Percentiles rank a stretch among this genome's conserved stretches.
phyloP scores from a whole-genome alignment of 2,329 filamentous ascomycete genomes.

The Epichloe brachyelytri region DNA sequence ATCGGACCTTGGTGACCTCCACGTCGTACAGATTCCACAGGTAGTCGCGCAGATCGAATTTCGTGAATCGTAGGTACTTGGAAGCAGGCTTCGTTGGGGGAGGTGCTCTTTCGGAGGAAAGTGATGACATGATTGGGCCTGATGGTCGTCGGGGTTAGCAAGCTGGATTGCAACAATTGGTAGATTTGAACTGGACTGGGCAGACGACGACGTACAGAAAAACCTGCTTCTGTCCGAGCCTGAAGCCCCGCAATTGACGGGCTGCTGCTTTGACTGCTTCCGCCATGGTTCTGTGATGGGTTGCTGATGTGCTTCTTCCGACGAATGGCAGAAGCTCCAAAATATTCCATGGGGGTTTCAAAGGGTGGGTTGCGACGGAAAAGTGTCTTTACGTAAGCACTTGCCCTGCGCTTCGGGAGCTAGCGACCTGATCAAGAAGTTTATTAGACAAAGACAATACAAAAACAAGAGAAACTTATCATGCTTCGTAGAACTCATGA shows the following conservation, averaged over 20 bases:
- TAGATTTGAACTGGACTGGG: not conserved
- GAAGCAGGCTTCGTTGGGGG: conserved; percentile 77
- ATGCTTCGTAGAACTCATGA: too few relatives aligned
- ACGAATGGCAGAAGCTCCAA: conserved; percentile 2
- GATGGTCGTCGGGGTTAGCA: not conserved
- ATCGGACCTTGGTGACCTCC: conserved; percentile 58
- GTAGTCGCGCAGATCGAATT: conserved; percentile 93
- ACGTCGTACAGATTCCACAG: conserved; percentile 78
- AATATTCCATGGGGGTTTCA: conserved; percentile 3
- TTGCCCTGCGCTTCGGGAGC: too few relatives aligned
- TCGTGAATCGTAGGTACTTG: conserved; percentile 85
- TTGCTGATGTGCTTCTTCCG: conserved; percentile 12
- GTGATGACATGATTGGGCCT: conserved; percentile 75
- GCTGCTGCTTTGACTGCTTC: conserved; percentile 24
- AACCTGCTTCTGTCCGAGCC: conserved; percentile 39
- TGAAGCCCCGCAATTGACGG: conserved; percentile 30
- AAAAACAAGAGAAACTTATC: too few relatives aligned
- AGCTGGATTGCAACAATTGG: not conserved
- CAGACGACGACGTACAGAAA: conserved; percentile 33
- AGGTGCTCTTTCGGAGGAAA: conserved; percentile 60
- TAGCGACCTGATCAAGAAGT: too few relatives aligned
- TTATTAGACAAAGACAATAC: too few relatives aligned
- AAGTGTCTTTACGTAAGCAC: conserved; percentile 5
- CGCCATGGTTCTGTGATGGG: conserved; percentile 23
- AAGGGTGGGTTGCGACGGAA: not conserved